Evolutionary conservation across 148 eudicot genomes (phyloP), one percentile per base, ranked within the genome.

Genomic region (Camellia granthamiana): DNA sequence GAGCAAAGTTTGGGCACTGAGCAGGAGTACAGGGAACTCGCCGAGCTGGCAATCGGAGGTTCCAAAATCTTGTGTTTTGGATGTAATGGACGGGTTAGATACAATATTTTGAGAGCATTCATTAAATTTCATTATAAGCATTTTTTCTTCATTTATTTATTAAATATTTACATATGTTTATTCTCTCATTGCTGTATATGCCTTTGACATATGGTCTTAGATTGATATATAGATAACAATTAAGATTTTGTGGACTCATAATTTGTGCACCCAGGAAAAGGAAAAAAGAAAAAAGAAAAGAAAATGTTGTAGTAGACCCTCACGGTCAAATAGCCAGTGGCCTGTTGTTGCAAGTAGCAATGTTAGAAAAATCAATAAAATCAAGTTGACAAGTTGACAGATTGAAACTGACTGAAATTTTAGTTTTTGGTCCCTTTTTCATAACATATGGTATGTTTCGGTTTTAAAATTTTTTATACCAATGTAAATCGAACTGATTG

Each of bases 21-120:
- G 92, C 81, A 88, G 88, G 87, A 95, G 99, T 84, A 79, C 80
- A 3, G 94, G 91, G 76, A 90, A 83, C 80, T 93, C 99, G 46
- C 97, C 97, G 2, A 76, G 81, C 15, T 79, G 47, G 69, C 86
- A 75, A 3, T 55, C 74, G 58, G 84, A 71, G 47, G 83, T 79
- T 46, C 81, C 83, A 7, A 85, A 87, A 43, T 85, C 82, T 59
- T 72, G 65, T 74, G 83, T 86, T 70, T 89, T 91, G 81, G 93
- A 95, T 83, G 30, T 87, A 68, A 75, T 84, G 74, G 90, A 89
- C 77, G 96, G 90, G 41, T 80, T 89, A 77, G 90, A 88, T 82
- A 72, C 90, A 43, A 67, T 86, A 19, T 90, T 89, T 65, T 85
- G 83, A 79, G 85, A 74, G 38, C 38, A 30, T 30, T 61, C 58